These are phyloP conservation scores for Cryoendolithus antarcticus DNA, from an alignment of 2,329 filamentous ascomycete species.

Conservation along the genomic window DNA sequence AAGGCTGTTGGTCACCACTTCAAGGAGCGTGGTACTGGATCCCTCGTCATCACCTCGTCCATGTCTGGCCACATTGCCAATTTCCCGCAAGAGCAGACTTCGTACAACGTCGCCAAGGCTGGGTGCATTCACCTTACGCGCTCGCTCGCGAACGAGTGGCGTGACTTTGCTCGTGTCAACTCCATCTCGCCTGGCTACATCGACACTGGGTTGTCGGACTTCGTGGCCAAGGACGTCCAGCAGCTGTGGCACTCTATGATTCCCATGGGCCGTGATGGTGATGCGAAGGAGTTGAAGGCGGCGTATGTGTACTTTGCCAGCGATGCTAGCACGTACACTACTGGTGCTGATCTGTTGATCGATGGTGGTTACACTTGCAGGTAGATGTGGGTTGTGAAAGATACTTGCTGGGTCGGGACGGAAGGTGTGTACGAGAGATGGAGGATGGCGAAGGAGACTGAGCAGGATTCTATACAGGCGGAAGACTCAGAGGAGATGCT, in stretches of 20 bases:
- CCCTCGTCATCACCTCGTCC: conserved; percentile 54
- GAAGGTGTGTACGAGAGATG: conserved; percentile 1
- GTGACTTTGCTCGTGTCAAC: conserved; percentile 57
- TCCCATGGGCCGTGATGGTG: conserved; percentile 47
- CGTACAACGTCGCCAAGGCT: conserved; percentile 55
- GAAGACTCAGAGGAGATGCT: no score
- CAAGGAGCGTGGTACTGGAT: conserved; percentile 52
- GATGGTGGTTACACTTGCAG: conserved; percentile 35
- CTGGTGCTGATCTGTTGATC: conserved; percentile 38
- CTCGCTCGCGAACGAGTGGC: conserved; percentile 57
- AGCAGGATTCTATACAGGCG: no score
- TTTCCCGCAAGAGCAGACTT: conserved; percentile 60
- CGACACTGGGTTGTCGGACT: conserved; percentile 54
- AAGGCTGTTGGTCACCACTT: conserved; percentile 77
- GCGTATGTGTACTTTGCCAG: conserved; percentile 42
- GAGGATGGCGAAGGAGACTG: not conserved
- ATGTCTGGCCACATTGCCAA: conserved; percentile 79
- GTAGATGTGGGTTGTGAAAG: conserved; percentile 12
- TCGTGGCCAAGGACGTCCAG: conserved; percentile 46
- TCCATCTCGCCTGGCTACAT: conserved; percentile 57
- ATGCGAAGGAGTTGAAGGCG: conserved; percentile 55
- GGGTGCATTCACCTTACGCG: conserved; percentile 53
- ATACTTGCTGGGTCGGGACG: not conserved
- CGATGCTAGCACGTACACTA: conserved; percentile 40
- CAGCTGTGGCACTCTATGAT: conserved; percentile 49